A percentile compares a stretch with the other conserved stretches of the same genome.
Evolutionary conservation across 352 stramenopile genomes (phyloP).

Genomic region (Globisporangium abappressorium): DNA sequence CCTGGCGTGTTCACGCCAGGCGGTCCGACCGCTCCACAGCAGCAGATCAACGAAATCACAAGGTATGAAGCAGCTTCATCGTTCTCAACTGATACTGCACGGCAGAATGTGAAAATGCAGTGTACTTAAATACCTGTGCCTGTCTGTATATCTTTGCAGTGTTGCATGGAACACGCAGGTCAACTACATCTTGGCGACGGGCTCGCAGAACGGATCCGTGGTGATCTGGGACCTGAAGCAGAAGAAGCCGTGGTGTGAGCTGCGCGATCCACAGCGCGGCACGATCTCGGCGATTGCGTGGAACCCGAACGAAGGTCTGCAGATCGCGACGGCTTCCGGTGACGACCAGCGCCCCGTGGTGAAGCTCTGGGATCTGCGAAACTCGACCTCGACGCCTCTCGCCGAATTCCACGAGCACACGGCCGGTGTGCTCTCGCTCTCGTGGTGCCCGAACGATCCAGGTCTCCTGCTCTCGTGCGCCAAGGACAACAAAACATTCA

Average conservation of each 20-base stretch:
- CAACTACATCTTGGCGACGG: conserved; percentile 96
- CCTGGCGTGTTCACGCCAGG: conserved; percentile 90
- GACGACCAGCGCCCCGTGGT: conserved; percentile 96
- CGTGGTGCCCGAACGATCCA: conserved; percentile 97
- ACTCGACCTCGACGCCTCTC: conserved; percentile 96
- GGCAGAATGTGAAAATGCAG: background rate
- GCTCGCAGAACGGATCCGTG: conserved; percentile 91
- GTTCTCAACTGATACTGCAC: too few species aligned
- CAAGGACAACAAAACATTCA: conserved; percentile 97
- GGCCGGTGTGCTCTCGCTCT: conserved; percentile 94
- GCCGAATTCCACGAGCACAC: conserved; percentile 95
- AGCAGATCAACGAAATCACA: conserved; percentile 85
- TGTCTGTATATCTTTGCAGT: conserved; percentile 21
- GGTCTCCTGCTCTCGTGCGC: conserved; percentile 91
- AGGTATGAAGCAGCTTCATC: conserved; percentile 22
- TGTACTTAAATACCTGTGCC: background rate
- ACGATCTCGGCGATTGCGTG: conserved; percentile 93
- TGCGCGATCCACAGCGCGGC: conserved; percentile 87
- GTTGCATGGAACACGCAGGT: conserved; percentile 98
- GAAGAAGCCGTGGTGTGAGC: conserved; percentile 98
- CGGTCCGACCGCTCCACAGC: conserved; percentile 49
- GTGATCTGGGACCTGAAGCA: conserved; percentile 98
- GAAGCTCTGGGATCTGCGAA: conserved; percentile 98
- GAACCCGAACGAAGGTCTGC: conserved; percentile 97
- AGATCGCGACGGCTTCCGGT: conserved; percentile 95